Evolutionary conservation across 257 asterid species (phyloP).

Genomic region (Ilex aquifolium): DNA sequence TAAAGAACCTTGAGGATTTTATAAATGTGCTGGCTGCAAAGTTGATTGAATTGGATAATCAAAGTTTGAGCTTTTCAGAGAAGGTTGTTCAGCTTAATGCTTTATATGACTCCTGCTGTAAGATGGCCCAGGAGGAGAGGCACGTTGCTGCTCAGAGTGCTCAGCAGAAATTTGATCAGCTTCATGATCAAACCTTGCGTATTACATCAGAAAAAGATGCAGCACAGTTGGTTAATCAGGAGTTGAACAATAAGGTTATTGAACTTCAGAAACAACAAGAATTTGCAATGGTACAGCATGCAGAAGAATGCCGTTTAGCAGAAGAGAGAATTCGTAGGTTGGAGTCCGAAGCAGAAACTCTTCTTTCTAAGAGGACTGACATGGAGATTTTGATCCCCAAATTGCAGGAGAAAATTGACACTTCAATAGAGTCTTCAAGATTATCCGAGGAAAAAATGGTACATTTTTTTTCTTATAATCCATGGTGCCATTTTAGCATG

Average conservation of each 20-base stretch:
- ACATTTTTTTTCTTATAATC: slow-evolving; percentile 26
- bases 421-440: slow-evolving; percentile 53
- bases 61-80: slow-evolving; percentile 56
- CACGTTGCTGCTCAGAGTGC: slow-evolving; percentile 58
- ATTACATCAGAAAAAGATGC: slow-evolving; percentile 59
- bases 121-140: slow-evolving; percentile 62
- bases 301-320: slow-evolving; percentile 78
- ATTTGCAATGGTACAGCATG: slow-evolving; percentile 82
- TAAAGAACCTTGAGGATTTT: slow-evolving; percentile 61
- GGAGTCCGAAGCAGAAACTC: slow-evolving; percentile 62
- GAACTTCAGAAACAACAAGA: slow-evolving; percentile 90
- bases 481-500: slow-evolving; percentile 19
- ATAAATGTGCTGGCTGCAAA: slow-evolving; percentile 51
- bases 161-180: slow-evolving; percentile 55
- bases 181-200: slow-evolving; percentile 36
- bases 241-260: slow-evolving; percentile 49
- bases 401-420: slow-evolving; percentile 52
- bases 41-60: slow-evolving; percentile 65
- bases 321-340: slow-evolving; percentile 67
- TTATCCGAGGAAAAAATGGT: slow-evolving; percentile 70
- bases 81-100: slow-evolving; percentile 56
- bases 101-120: slow-evolving; percentile 58
- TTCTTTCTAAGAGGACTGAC: slow-evolving; percentile 55
- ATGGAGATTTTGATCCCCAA: slow-evolving; percentile 52
- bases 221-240: slow-evolving; percentile 52